Base-by-base conservation (phyloP, 2,329 filamentous ascomycete species). In the Neopestalotiopsis clavispora region DNA sequence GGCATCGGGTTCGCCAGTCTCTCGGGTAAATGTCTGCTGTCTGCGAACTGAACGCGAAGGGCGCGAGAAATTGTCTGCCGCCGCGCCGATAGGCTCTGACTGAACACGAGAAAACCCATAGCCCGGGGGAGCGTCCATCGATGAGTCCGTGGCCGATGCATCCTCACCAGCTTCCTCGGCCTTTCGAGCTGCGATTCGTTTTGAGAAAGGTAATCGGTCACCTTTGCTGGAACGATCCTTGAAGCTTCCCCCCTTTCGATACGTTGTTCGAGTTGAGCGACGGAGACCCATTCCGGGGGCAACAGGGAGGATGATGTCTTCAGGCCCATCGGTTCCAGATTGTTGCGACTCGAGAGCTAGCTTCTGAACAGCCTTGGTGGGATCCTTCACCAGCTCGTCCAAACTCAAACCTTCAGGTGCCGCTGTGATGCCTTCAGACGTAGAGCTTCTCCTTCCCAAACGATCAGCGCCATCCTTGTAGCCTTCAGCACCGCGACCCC, bases 201-300 rank as follows among this genome's bases (percentile, higher is more conserved):
- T 94, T 1, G 93, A 92, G 73, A 94, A 92, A 0, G 92, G 90
- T 3, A 90, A 84, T 3, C 69, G 61, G n/a, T 67, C 68, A 9
- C 68, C 65, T 20, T 67, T 92, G 91, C 71, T 97, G 80, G 80
- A 94, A 68, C 95, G 86, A 79, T 98, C 98, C 58, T 93, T 95
- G 71, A 97, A 80, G 82, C 95, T 98, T 42, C 95, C 95, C 69
- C 93, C 86, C 74, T 90, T 94, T 75, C 95, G 87, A 79, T 98
- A 98, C 32, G 93, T 95, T 4, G 96, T 99, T 67, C 94, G 89
- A 23, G 94, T 99, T 13, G 96, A 98, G 71, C 96, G 89, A 74
- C 96, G 92, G 63, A 99, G 83, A 40, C 94, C 93, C 79, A 92
- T 90, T 3, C 94, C 94, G 1, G 90, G 90, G 23, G 92, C 90